phyloP scores from a whole-genome alignment of 2,329 filamentous ascomycete genomes.

The Aureobasidium sp. region DNA sequence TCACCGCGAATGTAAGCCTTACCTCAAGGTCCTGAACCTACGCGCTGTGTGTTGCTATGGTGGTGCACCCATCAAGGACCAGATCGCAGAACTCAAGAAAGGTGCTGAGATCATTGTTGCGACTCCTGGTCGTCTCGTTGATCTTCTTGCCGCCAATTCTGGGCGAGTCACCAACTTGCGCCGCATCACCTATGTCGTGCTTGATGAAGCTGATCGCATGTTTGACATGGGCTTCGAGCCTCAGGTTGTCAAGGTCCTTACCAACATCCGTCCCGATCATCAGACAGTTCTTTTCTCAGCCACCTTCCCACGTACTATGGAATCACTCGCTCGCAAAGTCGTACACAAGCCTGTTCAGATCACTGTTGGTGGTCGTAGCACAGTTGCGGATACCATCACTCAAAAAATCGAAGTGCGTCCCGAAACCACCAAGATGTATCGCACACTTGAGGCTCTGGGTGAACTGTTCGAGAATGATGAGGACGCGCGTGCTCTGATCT shows the following conservation, averaged over 20 bases:
- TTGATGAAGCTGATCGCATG: constrained; percentile 98
- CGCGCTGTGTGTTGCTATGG: constrained; percentile 89
- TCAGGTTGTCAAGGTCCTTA: constrained; percentile 93
- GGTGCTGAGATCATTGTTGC: constrained; percentile 93
- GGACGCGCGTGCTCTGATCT: constrained; percentile 76
- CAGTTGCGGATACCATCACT: constrained; percentile 64
- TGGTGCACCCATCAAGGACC: constrained; percentile 90
- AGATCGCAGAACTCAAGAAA: constrained; percentile 92
- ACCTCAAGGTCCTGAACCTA: constrained; percentile 76
- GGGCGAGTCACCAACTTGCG: constrained; percentile 88
- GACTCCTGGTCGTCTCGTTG: constrained; percentile 91
- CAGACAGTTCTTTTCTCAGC: constrained; percentile 96
- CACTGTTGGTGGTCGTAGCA: constrained; percentile 75
- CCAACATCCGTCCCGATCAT: constrained; percentile 81
- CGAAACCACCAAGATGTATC: constrained; percentile 74
- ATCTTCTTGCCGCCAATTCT: constrained; percentile 84
- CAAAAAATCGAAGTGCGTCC: constrained; percentile 84
- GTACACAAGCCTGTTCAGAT: constrained; percentile 82
- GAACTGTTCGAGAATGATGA: constrained; percentile 81
- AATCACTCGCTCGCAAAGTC: constrained; percentile 81
- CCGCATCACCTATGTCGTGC: constrained; percentile 84
- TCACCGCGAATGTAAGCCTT: constrained; percentile 88
- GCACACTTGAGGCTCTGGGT: constrained; percentile 77
- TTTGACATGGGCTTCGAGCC: constrained; percentile 99
- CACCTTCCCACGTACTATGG: constrained; percentile 90